These are phyloP conservation scores for Fagus crenata DNA, from an alignment of 306 rosid genomes.

Conservation along the genomic window DNA sequence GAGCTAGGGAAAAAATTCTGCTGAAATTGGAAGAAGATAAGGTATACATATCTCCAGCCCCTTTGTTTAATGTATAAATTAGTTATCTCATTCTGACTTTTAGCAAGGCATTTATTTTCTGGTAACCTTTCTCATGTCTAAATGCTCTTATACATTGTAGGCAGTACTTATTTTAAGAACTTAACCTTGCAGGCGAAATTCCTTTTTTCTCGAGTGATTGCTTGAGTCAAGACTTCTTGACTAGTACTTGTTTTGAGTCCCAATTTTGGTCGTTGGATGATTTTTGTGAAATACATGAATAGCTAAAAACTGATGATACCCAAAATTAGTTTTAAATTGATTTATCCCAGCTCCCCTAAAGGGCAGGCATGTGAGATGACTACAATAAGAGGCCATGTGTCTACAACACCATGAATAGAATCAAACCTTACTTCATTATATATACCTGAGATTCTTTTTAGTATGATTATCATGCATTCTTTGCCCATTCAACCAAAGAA, in stretches of 20 bases:
- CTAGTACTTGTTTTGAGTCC: background rate
- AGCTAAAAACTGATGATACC: background rate
- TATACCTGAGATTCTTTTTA: background rate
- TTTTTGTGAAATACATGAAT: background rate
- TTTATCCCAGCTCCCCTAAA: background rate
- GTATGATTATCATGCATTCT: background rate
- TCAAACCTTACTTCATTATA: background rate
- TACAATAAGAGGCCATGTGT: background rate
- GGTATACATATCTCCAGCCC: constrained; percentile 39
- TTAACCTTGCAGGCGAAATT: background rate
- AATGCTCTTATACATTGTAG: background rate
- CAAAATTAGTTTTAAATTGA: background rate
- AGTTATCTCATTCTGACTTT: background rate
- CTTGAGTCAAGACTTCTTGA: background rate
- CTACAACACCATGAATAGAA: background rate
- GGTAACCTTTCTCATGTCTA: background rate
- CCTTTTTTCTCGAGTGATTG: background rate
- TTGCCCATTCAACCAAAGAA: background rate
- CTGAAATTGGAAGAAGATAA: constrained; percentile 97
- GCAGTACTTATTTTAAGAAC: background rate
- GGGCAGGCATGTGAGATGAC: background rate
- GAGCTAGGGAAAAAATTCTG: constrained; percentile 89
- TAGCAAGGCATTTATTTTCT: background rate
- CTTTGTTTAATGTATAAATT: background rate
- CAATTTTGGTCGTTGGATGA: background rate